phyloP scores from a whole-genome alignment of 2,329 filamentous ascomycete genomes.

The Aspergillus sp. region DNA sequence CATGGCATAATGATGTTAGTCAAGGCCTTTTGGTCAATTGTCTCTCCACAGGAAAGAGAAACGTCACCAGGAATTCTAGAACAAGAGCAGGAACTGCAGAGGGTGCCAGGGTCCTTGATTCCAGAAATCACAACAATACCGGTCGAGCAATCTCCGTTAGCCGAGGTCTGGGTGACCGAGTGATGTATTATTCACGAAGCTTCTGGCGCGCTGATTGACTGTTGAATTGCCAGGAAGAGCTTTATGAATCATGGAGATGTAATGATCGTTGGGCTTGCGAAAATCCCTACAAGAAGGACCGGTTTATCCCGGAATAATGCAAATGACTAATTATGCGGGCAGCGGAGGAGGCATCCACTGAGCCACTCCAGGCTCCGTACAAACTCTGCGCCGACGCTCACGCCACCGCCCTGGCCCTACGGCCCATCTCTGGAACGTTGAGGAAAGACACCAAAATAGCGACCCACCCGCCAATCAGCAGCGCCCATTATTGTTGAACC shows the following conservation, averaged over 20 bases:
- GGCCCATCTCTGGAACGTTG: not conserved
- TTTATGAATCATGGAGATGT: slow-evolving; percentile 1
- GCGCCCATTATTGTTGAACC: not conserved
- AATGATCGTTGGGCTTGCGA: not conserved
- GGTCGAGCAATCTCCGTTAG: too few relatives aligned
- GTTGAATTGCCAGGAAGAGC: not conserved
- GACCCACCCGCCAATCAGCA: not conserved
- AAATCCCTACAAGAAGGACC: too few relatives aligned
- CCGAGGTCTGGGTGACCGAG: not conserved
- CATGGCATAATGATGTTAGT: not conserved
- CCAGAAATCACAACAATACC: too few relatives aligned
- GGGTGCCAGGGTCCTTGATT: too few relatives aligned
- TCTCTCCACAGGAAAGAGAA: not conserved
- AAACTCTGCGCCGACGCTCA: not conserved
- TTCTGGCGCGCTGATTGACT: not conserved
- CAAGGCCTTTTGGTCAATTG: not conserved
- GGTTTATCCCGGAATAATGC: not conserved
- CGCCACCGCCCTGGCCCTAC: not conserved
- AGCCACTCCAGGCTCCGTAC: not conserved
- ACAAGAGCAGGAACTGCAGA: not conserved
- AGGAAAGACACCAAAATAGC: not conserved
- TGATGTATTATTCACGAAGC: not conserved
- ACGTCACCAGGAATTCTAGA: slow-evolving; percentile 10
- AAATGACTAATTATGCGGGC: not conserved
- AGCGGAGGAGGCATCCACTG: not conserved